phyloP scores from a whole-genome alignment of 2,329 filamentous ascomycete species.

The Akanthomyces lecanii region DNA sequence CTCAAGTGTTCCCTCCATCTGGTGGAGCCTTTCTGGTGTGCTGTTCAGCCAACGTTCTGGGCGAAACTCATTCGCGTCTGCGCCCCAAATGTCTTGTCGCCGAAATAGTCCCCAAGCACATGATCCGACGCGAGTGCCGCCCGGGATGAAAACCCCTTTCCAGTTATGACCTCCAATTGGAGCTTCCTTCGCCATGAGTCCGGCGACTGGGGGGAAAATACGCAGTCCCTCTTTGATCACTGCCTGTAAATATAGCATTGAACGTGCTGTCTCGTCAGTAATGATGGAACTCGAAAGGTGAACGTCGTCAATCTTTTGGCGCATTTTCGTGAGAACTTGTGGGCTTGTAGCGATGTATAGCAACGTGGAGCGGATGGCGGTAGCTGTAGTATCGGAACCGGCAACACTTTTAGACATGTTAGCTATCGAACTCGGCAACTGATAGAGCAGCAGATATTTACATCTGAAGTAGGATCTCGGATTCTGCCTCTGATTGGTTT shows the following conservation, averaged over 20 bases:
- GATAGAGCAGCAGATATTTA: slow-evolving; percentile 16
- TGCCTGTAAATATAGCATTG: slow-evolving; percentile 43
- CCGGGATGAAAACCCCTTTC: slow-evolving; percentile 30
- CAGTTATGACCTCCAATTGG: slow-evolving; percentile 29
- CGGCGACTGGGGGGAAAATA: slow-evolving; percentile 34
- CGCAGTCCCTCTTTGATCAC: slow-evolving; percentile 46
- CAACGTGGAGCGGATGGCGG: slow-evolving; percentile 43
- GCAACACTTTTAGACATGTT: slow-evolving; percentile 37
- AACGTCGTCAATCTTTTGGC: slow-evolving; percentile 22
- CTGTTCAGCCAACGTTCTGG: slow-evolving; percentile 37
- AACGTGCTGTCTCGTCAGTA: slow-evolving; percentile 30
- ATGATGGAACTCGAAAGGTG: slow-evolving; percentile 25
- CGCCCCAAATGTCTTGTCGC: slow-evolving; percentile 32
- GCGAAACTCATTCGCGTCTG: slow-evolving; percentile 31
- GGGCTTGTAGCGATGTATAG: slow-evolving; percentile 44
- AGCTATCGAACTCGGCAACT: not conserved
- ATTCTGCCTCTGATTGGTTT: slow-evolving; percentile 38
- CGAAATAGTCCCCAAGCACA: slow-evolving; percentile 34
- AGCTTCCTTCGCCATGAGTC: slow-evolving; percentile 34
- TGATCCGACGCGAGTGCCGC: slow-evolving; percentile 30
- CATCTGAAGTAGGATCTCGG: slow-evolving; percentile 40
- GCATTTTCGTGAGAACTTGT: slow-evolving; percentile 33
- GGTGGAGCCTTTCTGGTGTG: slow-evolving; percentile 25
- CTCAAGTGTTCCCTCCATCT: slow-evolving; percentile 36
- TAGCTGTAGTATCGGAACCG: slow-evolving; percentile 53